These are phyloP conservation scores for Buddleja alternifolia DNA, from an alignment of 257 asterid species.

Conservation along the genomic window DNA sequence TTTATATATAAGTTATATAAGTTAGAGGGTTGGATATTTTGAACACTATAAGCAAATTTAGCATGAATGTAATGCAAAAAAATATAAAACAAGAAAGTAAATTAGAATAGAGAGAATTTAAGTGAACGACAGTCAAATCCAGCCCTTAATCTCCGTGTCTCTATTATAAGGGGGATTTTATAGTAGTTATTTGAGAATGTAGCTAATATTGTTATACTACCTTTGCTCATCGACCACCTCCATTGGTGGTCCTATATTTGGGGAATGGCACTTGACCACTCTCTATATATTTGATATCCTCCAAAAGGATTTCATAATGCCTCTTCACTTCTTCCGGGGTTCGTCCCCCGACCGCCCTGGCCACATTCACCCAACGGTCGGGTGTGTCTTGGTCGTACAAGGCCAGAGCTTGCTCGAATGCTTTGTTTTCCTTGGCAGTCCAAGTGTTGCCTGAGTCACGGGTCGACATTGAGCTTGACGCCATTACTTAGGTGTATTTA, in stretches of 20 bases:
- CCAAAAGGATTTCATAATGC: conserved; percentile 69
- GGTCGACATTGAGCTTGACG: conserved; percentile 49
- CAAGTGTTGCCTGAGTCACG: conserved; percentile 44
- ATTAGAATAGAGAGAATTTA: neutral
- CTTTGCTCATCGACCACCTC: conserved; percentile 24
- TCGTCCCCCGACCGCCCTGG: conserved; percentile 70
- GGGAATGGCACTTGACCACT: conserved; percentile 76
- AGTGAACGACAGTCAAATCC: no score
- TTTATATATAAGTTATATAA: neutral
- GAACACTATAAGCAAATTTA: neutral
- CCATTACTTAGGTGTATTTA: conserved; percentile 28
- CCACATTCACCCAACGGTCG: conserved; percentile 85
- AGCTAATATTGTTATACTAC: neutral
- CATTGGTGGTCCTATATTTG: conserved; percentile 47
- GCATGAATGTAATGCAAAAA: neutral
- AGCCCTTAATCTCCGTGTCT: no score
- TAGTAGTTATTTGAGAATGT: no score
- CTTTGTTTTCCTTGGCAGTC: conserved; percentile 78
- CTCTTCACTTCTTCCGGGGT: conserved; percentile 74
- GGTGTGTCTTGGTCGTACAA: conserved; percentile 74
- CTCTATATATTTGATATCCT: conserved; percentile 67
- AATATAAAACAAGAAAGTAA: no score
- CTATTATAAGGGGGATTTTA: no score
- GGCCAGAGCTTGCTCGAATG: conserved; percentile 79
- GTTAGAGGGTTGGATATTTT: neutral